phyloP scores from a whole-genome alignment of 2,329 filamentous ascomycete species.

The Colletotrichum euphorbiae region DNA sequence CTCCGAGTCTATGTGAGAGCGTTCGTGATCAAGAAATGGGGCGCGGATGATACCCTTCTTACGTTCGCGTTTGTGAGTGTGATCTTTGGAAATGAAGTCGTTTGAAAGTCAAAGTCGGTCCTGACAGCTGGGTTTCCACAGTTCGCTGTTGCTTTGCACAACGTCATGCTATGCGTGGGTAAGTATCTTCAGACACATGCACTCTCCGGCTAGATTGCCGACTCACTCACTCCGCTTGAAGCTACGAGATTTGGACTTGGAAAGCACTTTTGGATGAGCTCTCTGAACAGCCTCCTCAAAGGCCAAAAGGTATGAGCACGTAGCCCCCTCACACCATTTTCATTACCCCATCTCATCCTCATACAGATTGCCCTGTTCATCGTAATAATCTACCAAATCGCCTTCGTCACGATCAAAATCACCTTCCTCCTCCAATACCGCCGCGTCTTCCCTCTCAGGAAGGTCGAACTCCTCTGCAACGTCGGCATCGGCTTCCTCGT shows the following conservation, averaged over 20 bases:
- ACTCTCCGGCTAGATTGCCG: rapidly evolving
- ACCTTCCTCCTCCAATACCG: constrained; percentile 53
- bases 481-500: constrained; percentile 32
- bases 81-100: too few relatives aligned
- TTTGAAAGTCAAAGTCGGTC: too few relatives aligned
- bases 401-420: constrained; percentile 48
- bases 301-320: constrained; percentile 15
- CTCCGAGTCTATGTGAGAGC: constrained; percentile 43
- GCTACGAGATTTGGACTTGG: constrained; percentile 41
- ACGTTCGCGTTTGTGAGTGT: background rate
- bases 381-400: constrained; percentile 47
- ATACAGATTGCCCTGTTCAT: constrained; percentile 43
- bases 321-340: background rate
- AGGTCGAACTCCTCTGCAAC: constrained; percentile 38
- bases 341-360: constrained; percentile 15
- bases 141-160: background rate
- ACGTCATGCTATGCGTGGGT: constrained; percentile 9
- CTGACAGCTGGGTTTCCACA: too few relatives aligned
- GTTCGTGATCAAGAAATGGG: constrained; percentile 43
- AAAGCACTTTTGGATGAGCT: constrained; percentile 28
- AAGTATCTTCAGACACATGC: background rate
- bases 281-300: background rate
- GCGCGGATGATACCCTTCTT: constrained; percentile 43
- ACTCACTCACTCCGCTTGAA: background rate
- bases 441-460: constrained; percentile 44